Evolutionary conservation across 495 filamentous ascomycete genomes (phyloP), one percentile per base, ranked within the genome.

Genomic region (Xylaria cubensis): DNA sequence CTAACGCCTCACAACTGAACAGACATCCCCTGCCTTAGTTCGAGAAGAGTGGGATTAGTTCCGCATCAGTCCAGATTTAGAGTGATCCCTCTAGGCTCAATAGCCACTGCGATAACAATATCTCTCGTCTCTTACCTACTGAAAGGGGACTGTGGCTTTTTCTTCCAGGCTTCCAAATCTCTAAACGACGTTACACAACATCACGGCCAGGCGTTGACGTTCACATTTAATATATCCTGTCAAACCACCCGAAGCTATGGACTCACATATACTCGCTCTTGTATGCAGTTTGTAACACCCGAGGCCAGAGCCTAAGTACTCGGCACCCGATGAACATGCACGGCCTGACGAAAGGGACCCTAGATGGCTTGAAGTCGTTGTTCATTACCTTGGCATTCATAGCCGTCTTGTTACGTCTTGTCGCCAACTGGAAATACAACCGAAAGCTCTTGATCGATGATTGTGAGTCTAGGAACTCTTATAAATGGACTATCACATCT

Each of bases 381-480:
- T 64, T 71, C 19, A 50, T 71, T 19, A 36, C 4, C 4, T 46
- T 71, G 36, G 46, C 69, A 2, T 55, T 55, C 10, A 64, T 71
- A 24, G 59, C 69, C 24, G 69, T 71, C 69, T 19, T 24, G 34
- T 48, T 71, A 48, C 69, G 69, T 4, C 69, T 71, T 36, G 8
- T 71, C 59, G 59, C 69, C 42, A 71, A 71, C 36, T 71, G 69
- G 69, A 41, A 46, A 34, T 71, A 64, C 24, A 71, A 56, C 50
- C 48, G 61, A 21, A 64, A 24, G 26, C 42, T 71, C 48, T 24
- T 71, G 48, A 26, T 71, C 36, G 69, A 71, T 9, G 69, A 71
- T 36, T 71, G 68, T 63, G 46, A 70, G 68, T 42, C 55, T 4
- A 68, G 10, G 13, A 32, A 29, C 26, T 53, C n/a, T 36, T 17